Conservation (phyloP, 2,329 filamentous ascomycete species). For the Zopfia rhizophila region DNA sequence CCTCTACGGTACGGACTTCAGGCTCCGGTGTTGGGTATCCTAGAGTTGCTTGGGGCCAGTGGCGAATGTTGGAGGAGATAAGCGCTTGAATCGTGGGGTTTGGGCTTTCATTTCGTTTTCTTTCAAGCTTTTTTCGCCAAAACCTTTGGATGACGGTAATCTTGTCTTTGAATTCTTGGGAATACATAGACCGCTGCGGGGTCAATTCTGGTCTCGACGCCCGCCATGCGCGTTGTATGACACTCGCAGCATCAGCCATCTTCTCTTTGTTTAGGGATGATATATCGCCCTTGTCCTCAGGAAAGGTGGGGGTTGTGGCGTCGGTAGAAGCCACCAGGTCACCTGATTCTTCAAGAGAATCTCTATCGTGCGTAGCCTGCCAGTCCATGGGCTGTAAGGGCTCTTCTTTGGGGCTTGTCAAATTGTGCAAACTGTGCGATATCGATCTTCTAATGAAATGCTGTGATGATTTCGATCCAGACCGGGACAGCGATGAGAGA, state of each 20-base stretch:
- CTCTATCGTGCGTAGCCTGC: conserved; percentile 26
- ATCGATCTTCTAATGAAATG: conserved; percentile 47
- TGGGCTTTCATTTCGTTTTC: conserved; percentile 36
- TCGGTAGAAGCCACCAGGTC: conserved; percentile 25
- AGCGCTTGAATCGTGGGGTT: conserved; percentile 44
- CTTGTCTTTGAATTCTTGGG: conserved; percentile 52
- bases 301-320: conserved; percentile 39
- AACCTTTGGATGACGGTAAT: conserved; percentile 50
- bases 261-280: conserved; percentile 39
- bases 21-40: conserved; percentile 48
- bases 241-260: conserved; percentile 41
- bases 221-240: conserved; percentile 51
- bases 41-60: conserved; percentile 47
- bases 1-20: conserved; percentile 31
- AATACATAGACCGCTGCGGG: conserved; percentile 29
- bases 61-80: conserved; percentile 41
- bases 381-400: conserved; percentile 39
- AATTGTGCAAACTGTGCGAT: conserved; percentile 32
- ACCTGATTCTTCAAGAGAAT: conserved; percentile 40
- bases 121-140: conserved; percentile 52
- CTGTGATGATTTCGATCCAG: conserved; percentile 44
- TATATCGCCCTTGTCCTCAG: conserved; percentile 35
- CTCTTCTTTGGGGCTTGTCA: conserved; percentile 45
- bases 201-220: conserved; percentile 30
- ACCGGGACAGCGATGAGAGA: conserved; percentile 35